Evolutionary conservation across 2,329 filamentous ascomycete species (phyloP), one percentile per base, ranked within the genome.

Genomic region (Colletotrichum sp.): DNA sequence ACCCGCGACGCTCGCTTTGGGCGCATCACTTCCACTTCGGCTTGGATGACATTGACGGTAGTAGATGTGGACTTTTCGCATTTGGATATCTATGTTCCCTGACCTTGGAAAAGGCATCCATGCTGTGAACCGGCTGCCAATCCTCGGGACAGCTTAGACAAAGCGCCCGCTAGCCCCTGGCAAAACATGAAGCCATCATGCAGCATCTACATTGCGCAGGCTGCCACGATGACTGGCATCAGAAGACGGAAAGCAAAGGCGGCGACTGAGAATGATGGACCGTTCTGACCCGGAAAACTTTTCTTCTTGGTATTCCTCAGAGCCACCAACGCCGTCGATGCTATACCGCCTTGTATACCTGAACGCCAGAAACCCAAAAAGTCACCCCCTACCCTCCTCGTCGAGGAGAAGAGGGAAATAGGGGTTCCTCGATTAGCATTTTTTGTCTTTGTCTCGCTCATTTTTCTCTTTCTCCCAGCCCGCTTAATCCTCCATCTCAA

Each of bases 401-500:
- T 32, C 36, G n/a, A 34, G 7, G 39, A 63, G 30, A 55, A n/a
- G 32, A 48, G 30, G 30, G 63, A 60, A 55, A 28, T 9, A 52
- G 55, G 55, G 39, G 43, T 52, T 52, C 72, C 70, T 76, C 64
- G 70, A 74, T 76, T 76, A 73, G 70, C 74, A 61, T 55, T 39
- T 64, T 74, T 32, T 63, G 43, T 60, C 57, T 7, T 57, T 68
- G 32, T 60, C 28, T 16, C 65, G 4, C 48, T 52, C n/a, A 26
- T 61, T 65, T 68, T 68, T 24, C 18, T 36, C 55, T n/a, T 69
- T 36, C 30, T 59, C 36, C 28, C n/a, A 36, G 39, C 9, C 24
- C n/a, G 10, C 32, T 75, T 68, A 78, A 59, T 84, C 83, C 81
- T 85, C 84, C 79, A 84, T 82, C 28, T 78, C 82, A 13, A 81